Percentiles rank a stretch among this genome's conserved stretches.
Conservation (phyloP, 345 rosid genomes). For the Erodium maritimum region DNA sequence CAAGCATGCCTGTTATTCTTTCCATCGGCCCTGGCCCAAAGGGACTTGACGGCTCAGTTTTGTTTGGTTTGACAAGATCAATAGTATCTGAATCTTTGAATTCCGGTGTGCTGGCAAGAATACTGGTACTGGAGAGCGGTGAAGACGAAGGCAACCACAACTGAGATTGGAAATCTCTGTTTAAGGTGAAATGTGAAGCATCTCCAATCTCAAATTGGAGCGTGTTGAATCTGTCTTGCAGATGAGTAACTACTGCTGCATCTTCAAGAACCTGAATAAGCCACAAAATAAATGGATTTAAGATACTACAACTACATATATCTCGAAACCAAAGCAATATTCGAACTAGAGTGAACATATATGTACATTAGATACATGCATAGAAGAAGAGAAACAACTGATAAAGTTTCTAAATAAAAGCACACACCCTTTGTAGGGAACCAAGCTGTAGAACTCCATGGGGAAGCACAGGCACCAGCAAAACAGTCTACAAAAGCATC, state of each 20-base stretch:
- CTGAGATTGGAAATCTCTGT: constrained; percentile 14
- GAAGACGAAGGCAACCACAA: constrained; percentile 11
- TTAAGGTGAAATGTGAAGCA: constrained; percentile 4
- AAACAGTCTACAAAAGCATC: constrained; percentile 39
- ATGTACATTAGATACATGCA: too few relatives aligned
- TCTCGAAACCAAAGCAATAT: not conserved
- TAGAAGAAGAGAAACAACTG: constrained; percentile 2
- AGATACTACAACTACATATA: not conserved
- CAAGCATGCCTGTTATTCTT: constrained; percentile 5
- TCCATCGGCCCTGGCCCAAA: constrained; percentile 11
- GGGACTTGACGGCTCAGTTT: constrained; percentile 2
- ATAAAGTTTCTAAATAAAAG: constrained; percentile 4
- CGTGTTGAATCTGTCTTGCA: constrained; percentile 23
- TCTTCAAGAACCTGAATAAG: constrained; percentile 43
- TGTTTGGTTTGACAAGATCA: constrained; percentile 10
- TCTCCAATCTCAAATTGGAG: constrained; percentile 11
- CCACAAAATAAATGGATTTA: not conserved
- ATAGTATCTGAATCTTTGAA: constrained; percentile 14
- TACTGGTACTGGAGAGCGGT: constrained; percentile 3
- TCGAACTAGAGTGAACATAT: not conserved
- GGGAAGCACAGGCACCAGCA: constrained; percentile 48
- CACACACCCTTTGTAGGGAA: constrained; percentile 40
- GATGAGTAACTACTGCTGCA: constrained; percentile 14
- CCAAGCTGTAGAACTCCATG: constrained; percentile 62
- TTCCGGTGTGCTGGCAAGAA: not conserved